Evolutionary conservation across 2,329 filamentous ascomycete species (phyloP).

Genomic region (Cytospora schulzeri): DNA sequence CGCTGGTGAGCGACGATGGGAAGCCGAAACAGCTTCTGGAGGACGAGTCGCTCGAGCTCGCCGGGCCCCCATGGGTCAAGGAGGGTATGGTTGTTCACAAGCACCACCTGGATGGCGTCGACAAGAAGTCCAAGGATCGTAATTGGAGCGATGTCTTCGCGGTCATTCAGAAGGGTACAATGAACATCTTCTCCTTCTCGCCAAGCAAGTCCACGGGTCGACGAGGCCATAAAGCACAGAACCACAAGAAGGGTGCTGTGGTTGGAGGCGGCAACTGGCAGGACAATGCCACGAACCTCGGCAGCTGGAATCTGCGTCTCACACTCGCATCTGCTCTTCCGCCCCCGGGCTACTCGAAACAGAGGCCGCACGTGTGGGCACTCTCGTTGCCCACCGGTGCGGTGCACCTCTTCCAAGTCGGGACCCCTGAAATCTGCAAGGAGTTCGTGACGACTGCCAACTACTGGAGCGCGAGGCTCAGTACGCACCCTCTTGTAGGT

Average conservation of each 20-base stretch:
- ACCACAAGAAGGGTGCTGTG: conserved; percentile 58
- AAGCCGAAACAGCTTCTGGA: conserved; percentile 72
- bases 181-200: conserved; percentile 92
- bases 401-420: conserved; percentile 97
- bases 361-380: conserved; percentile 90
- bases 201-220: conserved; percentile 71
- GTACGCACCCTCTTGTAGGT: conserved; percentile 88
- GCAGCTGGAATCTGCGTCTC: conserved; percentile 84
- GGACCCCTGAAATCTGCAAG: conserved; percentile 89
- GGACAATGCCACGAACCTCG: conserved; percentile 89
- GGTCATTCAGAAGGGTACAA: conserved; percentile 90
- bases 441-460: conserved; percentile 95
- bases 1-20: conserved; percentile 62
- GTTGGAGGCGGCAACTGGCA: conserved; percentile 98
- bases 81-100: conserved; percentile 96
- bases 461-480: conserved; percentile 94
- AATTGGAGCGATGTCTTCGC: conserved; percentile 96
- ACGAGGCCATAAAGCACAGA: conserved; percentile 50
- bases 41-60: conserved; percentile 88
- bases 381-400: conserved; percentile 88
- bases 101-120: conserved; percentile 86
- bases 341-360: conserved; percentile 88
- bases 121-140: conserved; percentile 90
- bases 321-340: conserved; percentile 90
- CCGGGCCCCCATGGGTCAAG: conserved; percentile 96